Evolutionary conservation across 2,329 filamentous ascomycete genomes (phyloP).

Genomic region (Bipolaris oryzae): DNA sequence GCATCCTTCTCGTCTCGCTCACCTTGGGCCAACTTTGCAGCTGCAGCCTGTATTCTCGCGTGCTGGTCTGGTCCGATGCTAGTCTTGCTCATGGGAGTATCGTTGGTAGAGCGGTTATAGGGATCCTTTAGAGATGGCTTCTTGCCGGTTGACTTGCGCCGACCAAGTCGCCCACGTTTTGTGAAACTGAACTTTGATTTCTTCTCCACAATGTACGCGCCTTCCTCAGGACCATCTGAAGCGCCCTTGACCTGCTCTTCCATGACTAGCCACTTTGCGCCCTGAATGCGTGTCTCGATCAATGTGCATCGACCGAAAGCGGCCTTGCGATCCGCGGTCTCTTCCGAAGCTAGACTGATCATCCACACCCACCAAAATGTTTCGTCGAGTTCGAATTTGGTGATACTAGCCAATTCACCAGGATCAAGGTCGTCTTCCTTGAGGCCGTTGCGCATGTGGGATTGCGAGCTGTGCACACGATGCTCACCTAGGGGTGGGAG

Average conservation of each 20-base stretch:
- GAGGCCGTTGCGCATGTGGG: conserved; percentile 68
- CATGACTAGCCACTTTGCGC: conserved; percentile 88
- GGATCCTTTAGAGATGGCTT: conserved; percentile 55
- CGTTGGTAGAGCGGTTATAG: conserved; percentile 57
- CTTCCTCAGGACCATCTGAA: conserved; percentile 79
- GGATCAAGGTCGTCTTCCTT: conserved; percentile 77
- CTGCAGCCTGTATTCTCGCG: conserved; percentile 89
- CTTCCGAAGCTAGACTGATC: conserved; percentile 89
- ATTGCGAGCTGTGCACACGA: conserved; percentile 84
- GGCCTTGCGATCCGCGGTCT: conserved; percentile 82
- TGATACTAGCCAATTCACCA: conserved; percentile 93
- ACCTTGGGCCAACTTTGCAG: conserved; percentile 77
- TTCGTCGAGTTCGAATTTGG: conserved; percentile 83
- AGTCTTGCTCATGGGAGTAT: conserved; percentile 71
- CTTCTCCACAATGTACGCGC: conserved; percentile 93
- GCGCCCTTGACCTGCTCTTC: conserved; percentile 97
- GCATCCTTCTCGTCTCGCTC: conserved; percentile 64
- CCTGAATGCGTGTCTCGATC: conserved; percentile 81
- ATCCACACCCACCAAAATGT: conserved; percentile 99
- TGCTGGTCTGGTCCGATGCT: conserved; percentile 91
- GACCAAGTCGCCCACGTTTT: conserved; percentile 70
- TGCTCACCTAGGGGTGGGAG: conserved; percentile 79
- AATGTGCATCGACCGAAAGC: conserved; percentile 94
- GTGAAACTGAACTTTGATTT: conserved; percentile 88
- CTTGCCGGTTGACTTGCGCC: conserved; percentile 57